A percentile compares a stretch with the other conserved stretches of the same genome.
phyloP scores from a whole-genome alignment of 192 early-diverging fungal species.

The Allomyces macrogynus region DNA sequence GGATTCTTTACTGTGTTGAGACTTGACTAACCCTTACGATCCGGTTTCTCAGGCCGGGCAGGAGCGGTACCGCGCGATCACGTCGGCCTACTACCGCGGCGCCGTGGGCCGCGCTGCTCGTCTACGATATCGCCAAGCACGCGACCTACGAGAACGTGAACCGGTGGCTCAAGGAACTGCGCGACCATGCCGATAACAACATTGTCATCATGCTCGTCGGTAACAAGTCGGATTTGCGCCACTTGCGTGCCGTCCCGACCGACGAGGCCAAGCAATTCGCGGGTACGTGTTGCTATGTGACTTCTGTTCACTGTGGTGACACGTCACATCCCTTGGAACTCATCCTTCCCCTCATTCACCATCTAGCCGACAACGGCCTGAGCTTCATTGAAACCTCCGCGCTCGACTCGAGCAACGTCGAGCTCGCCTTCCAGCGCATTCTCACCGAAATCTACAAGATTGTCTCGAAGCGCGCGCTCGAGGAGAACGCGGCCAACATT shows the following conservation, averaged over 20 bases:
- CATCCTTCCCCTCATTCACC: constrained; percentile 1
- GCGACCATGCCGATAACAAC: constrained; percentile 90
- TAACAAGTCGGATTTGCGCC: constrained; percentile 97
- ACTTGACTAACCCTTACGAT: constrained; percentile 1
- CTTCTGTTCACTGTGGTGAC: not conserved
- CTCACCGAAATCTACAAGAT: constrained; percentile 91
- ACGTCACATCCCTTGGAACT: not conserved
- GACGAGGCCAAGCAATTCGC: constrained; percentile 98
- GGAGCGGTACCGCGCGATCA: constrained; percentile 70
- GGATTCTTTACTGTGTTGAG: constrained; percentile 7
- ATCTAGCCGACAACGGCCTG: constrained; percentile 63
- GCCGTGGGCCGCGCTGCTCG: constrained; percentile 90
- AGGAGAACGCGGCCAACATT: constrained; percentile 12
- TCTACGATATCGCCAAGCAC: constrained; percentile 96
- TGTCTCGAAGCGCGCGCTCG: constrained; percentile 88
- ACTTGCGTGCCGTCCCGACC: constrained; percentile 84
- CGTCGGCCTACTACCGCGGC: constrained; percentile 78
- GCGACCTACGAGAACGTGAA: constrained; percentile 86
- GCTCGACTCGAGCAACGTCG: constrained; percentile 88
- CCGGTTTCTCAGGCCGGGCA: constrained; percentile 22
- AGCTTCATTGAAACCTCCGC: constrained; percentile 98
- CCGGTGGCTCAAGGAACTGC: constrained; percentile 95
- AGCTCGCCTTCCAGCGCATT: constrained; percentile 85
- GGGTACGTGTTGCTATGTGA: too few species aligned
- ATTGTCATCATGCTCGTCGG: constrained; percentile 99